Base-by-base conservation (phyloP, 176 grass and related monocot species). In the Oryza officinalis region DNA sequence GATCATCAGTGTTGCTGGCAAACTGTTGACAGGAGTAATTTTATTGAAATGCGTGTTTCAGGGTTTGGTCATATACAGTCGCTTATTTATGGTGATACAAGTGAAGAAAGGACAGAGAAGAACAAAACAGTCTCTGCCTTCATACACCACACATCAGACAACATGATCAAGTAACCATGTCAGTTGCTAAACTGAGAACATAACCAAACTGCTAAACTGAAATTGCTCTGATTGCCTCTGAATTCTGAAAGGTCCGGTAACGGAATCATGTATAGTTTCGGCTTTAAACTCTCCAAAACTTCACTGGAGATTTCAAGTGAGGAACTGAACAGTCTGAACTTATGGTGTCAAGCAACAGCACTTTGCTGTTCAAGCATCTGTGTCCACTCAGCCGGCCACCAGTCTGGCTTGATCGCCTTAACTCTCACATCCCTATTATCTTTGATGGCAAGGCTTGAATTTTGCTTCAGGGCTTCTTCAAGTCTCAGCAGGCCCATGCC, bases 301-400 rank as follows among this genome's bases (percentile, higher is more conserved):
- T 70, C 61, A 46, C 13, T 18, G 17, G 40, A 69, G 45, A 22
- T 85, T 44, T 77, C 71, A 41, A 27, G 41, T 13, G 7, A 28
- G 12, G 49, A 8, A 5, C 10, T 7, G 11, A 31, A 63, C 17
- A 20, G 37, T 4, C 43, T 38, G 37, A 38, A 38, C 37, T 38
- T 38, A 38, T 38, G 37, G 7, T 38, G 23, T 83, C 75, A 90
- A 40, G 88, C 79, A 17, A 47, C 85, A 13, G 49, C 90, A 27
- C 72, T 91, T 83, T 87, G 83, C 40, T 93, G 86, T 27, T 85
- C 65, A 66, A 86, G 20, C 32, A 75, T 14, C 30, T 88, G 73
- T 63, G 88, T 88, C 96, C 96, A 98, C 85, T 98, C 96, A 76
- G 65, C 41, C 4, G 91, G 96, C 96, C 96, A 98, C 96, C 96